phyloP scores from a whole-genome alignment of 306 rosid genomes.

The Prinsepia uniflora region DNA sequence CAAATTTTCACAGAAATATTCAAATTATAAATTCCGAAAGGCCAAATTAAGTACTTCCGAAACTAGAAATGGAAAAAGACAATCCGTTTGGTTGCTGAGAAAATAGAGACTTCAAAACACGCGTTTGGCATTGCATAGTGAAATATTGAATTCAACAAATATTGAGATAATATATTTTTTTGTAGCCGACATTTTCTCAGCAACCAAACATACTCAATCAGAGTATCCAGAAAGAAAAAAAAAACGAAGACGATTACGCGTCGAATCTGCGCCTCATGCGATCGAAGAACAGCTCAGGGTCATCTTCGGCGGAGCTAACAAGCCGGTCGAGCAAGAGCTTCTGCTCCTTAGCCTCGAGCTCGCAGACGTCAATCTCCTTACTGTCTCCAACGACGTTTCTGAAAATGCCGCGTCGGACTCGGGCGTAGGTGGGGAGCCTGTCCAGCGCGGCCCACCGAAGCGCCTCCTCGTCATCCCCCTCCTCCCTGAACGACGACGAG shows the following conservation, averaged over 20 bases:
- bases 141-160: neutral
- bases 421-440: constrained; percentile 73
- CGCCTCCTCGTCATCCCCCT: constrained; percentile 73
- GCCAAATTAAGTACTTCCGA: neutral
- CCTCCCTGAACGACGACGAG: constrained; percentile 55
- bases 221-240: neutral
- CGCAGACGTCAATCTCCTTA: constrained; percentile 61
- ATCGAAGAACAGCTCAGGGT: constrained; percentile 64
- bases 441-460: constrained; percentile 97
- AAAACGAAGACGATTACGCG: constrained; percentile 39
- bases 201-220: constrained; percentile 8
- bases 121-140: neutral
- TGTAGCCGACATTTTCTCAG: constrained; percentile 11
- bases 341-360: constrained; percentile 62
- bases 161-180: neutral
- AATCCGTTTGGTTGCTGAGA: constrained; percentile 1
- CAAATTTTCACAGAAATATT: constrained; percentile 1
- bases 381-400: constrained; percentile 53
- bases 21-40: neutral
- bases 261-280: constrained; percentile 75
- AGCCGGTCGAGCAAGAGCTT: constrained; percentile 63
- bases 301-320: constrained; percentile 46
- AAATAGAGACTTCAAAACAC: neutral
- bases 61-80: neutral
- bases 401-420: constrained; percentile 84